Conservation (phyloP, 192 early-diverging fungal species). For the Haplosporangium gracile region DNA sequence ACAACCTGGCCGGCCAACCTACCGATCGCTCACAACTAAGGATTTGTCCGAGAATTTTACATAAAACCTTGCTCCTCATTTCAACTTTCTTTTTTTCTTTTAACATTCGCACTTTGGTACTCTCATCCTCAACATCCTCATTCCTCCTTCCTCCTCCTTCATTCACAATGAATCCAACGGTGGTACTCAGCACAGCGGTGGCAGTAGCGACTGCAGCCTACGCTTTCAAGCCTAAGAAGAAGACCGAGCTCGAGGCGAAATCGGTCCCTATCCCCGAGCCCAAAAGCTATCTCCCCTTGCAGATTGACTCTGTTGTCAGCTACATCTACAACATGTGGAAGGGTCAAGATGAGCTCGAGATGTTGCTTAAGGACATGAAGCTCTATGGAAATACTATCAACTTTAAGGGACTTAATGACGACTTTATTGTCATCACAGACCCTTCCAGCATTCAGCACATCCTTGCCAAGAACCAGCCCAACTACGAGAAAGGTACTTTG, state of each 20-base stretch:
- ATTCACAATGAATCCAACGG: constrained; percentile 3
- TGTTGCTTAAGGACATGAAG: neutral
- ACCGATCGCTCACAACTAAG: neutral
- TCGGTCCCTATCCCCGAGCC: constrained; percentile 14
- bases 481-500: constrained; percentile 46
- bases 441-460: constrained; percentile 51
- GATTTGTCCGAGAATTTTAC: neutral
- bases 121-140: no score
- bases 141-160: neutral
- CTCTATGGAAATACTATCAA: constrained; percentile 30
- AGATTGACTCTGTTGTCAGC: constrained; percentile 20
- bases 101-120: no score
- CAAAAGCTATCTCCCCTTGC: constrained; percentile 33
- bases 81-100: no score
- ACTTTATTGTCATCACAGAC: constrained; percentile 37
- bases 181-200: constrained; percentile 26
- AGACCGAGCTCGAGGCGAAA: constrained; percentile 40
- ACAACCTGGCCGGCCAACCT: neutral
- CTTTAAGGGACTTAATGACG: constrained; percentile 27
- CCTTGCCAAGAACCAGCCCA: constrained; percentile 50
- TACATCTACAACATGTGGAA: constrained; percentile 18
- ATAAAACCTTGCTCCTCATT: neutral
- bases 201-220: constrained; percentile 31
- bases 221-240: constrained; percentile 40
- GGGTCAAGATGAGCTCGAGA: constrained; percentile 31